Evolutionary conservation across 2,329 filamentous ascomycete genomes (phyloP).

Genomic region (Beauveria asiatica): DNA sequence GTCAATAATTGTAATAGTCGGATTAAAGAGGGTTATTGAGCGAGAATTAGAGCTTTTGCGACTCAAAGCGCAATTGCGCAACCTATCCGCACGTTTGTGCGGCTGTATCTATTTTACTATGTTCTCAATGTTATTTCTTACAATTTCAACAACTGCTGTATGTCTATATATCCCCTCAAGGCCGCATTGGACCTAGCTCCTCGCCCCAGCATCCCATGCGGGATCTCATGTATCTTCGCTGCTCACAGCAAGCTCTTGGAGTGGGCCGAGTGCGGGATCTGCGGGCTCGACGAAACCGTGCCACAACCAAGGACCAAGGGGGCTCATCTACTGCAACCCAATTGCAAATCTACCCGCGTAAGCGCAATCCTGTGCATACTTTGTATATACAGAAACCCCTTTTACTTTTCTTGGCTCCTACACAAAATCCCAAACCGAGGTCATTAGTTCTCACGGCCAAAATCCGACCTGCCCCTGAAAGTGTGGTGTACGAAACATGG

Average conservation of each 20-base stretch:
- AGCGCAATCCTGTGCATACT: not conserved
- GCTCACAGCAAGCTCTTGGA: not conserved
- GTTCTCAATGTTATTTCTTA: conserved; percentile 8
- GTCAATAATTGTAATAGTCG: conserved; percentile 55
- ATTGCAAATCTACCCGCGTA: not conserved
- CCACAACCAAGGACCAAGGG: not conserved
- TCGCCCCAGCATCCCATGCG: not conserved
- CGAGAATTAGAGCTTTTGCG: conserved; percentile 1
- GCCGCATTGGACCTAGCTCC: not conserved
- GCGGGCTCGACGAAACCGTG: not conserved
- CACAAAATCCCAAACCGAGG: not conserved
- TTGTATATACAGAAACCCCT: not conserved
- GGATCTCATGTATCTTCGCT: not conserved
- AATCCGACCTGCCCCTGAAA: not conserved
- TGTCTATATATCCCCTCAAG: not conserved
- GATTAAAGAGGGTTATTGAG: conserved; percentile 11
- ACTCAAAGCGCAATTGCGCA: conserved; percentile 8
- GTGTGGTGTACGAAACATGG: conserved; percentile 14
- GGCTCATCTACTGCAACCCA: not conserved
- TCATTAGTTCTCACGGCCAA: too few species aligned
- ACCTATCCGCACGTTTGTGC: conserved; percentile 9
- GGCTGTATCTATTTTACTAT: conserved; percentile 15
- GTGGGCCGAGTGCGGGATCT: not conserved
- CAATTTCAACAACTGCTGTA: not conserved
- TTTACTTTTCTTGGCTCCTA: not conserved